phyloP scores from a whole-genome alignment of 257 asterid genomes.

The Sherardia arvensis region DNA sequence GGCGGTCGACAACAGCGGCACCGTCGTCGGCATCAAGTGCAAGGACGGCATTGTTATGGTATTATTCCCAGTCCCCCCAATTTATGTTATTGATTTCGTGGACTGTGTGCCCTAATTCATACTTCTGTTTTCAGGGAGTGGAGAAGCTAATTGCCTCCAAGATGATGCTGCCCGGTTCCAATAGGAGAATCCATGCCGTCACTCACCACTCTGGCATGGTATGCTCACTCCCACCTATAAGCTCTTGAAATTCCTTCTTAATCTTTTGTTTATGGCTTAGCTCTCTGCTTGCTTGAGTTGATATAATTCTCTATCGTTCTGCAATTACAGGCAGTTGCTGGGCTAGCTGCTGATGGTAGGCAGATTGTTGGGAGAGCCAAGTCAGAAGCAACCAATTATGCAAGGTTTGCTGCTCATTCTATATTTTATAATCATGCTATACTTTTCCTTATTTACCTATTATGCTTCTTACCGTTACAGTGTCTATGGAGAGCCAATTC shows the following conservation, averaged over 20 bases:
- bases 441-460: not conserved
- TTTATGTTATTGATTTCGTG: not conserved
- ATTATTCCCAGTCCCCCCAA: not conserved
- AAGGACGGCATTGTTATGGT: slow-evolving; percentile 90
- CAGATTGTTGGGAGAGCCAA: slow-evolving; percentile 85
- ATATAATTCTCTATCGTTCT: slow-evolving; percentile 1
- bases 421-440: not conserved
- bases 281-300: not conserved
- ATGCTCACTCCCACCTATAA: not conserved
- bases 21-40: slow-evolving; percentile 87
- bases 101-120: not conserved
- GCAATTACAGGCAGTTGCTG: slow-evolving; percentile 68
- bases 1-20: slow-evolving; percentile 91
- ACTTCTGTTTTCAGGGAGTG: slow-evolving; percentile 55
- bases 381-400: slow-evolving; percentile 75
- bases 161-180: slow-evolving; percentile 90
- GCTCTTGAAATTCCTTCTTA: too few relatives aligned
- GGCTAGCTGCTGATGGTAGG: slow-evolving; percentile 91
- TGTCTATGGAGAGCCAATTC: slow-evolving; percentile 72
- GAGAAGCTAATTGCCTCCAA: slow-evolving; percentile 86
- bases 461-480: slow-evolving; percentile 24
- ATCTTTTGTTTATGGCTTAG: too few relatives aligned
- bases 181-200: slow-evolving; percentile 80
- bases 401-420: slow-evolving; percentile 35
- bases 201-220: slow-evolving; percentile 94